Evolutionary conservation across 1,284 basidiomycete genomes (phyloP).

Genomic region (Cystobasidium slooffiae): DNA sequence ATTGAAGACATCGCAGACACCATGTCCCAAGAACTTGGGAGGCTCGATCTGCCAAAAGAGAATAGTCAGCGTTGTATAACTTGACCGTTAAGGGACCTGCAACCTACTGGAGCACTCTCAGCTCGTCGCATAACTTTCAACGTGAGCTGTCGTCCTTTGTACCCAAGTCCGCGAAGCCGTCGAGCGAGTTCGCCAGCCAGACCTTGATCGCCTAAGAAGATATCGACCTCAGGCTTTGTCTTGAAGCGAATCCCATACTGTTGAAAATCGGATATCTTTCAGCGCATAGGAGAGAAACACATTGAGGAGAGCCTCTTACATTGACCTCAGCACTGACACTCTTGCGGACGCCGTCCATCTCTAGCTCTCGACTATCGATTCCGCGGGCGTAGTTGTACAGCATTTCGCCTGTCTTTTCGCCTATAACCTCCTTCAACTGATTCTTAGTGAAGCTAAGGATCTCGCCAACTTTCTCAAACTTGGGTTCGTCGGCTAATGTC

Average conservation of each 20-base stretch:
- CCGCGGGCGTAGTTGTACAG: slow-evolving; percentile 83
- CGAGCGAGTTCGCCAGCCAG: slow-evolving; percentile 76
- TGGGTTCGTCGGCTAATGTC: neutral
- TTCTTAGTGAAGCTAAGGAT: slow-evolving; percentile 60
- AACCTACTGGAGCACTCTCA: slow-evolving; percentile 72
- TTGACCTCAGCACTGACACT: slow-evolving; percentile 91
- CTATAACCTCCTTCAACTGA: slow-evolving; percentile 75
- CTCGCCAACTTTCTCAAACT: slow-evolving; percentile 33
- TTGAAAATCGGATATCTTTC: slow-evolving; percentile 35
- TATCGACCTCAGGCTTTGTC: slow-evolving; percentile 74
- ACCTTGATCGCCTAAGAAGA: slow-evolving; percentile 54
- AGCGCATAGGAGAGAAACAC: slow-evolving; percentile 55
- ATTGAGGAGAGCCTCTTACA: slow-evolving; percentile 57
- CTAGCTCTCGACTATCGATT: slow-evolving; percentile 75
- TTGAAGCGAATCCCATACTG: slow-evolving; percentile 90
- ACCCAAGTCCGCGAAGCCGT: slow-evolving; percentile 69
- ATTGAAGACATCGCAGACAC: slow-evolving; percentile 79
- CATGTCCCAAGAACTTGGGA: slow-evolving; percentile 97
- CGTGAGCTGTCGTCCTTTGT: slow-evolving; percentile 73
- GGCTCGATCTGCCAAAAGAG: slow-evolving; percentile 63
- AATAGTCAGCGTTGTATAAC: neutral
- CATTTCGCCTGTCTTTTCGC: slow-evolving; percentile 79
- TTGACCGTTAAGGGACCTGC: no score
- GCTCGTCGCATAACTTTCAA: slow-evolving; percentile 88
- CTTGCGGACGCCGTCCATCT: slow-evolving; percentile 66